A percentile compares a stretch with the other conserved stretches of the same genome.
phyloP scores from a whole-genome alignment of 257 asterid species.

The Craterostigma plantagineum region DNA sequence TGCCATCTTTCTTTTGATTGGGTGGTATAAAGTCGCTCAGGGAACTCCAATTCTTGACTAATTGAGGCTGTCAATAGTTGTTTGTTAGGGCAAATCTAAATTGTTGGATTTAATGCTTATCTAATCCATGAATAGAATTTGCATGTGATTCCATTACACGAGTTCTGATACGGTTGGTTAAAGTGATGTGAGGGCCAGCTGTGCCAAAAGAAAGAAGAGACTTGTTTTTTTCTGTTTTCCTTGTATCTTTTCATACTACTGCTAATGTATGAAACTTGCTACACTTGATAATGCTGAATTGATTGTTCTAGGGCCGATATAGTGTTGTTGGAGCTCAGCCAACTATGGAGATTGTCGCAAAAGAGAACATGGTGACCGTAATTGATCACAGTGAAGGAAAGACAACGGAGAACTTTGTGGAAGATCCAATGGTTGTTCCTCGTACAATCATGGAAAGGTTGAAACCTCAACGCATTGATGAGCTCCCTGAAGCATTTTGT shows the following conservation, averaged over 20 bases:
- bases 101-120: too few relatives aligned
- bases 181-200: too few relatives aligned
- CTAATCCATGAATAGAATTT: too few relatives aligned
- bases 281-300: conserved; percentile 15
- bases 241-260: conserved; percentile 1
- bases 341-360: conserved; percentile 81
- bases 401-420: conserved; percentile 43
- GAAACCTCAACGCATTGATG: conserved; percentile 79
- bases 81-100: too few relatives aligned
- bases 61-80: too few relatives aligned
- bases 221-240: neutral
- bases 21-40: neutral
- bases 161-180: too few relatives aligned
- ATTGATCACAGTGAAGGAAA: conserved; percentile 58
- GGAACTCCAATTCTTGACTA: too few relatives aligned
- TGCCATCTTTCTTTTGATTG: conserved; percentile 2
- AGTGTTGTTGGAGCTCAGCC: conserved; percentile 97
- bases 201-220: too few relatives aligned
- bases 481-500: conserved; percentile 90
- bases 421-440: conserved; percentile 87
- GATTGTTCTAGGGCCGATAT: conserved; percentile 62
- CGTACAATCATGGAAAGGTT: conserved; percentile 77
- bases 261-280: conserved; percentile 5
- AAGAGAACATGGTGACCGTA: conserved; percentile 65
- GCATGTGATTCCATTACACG: neutral